Conservation (phyloP, 306 rosid genomes). For the Lagenaria siceraria region DNA sequence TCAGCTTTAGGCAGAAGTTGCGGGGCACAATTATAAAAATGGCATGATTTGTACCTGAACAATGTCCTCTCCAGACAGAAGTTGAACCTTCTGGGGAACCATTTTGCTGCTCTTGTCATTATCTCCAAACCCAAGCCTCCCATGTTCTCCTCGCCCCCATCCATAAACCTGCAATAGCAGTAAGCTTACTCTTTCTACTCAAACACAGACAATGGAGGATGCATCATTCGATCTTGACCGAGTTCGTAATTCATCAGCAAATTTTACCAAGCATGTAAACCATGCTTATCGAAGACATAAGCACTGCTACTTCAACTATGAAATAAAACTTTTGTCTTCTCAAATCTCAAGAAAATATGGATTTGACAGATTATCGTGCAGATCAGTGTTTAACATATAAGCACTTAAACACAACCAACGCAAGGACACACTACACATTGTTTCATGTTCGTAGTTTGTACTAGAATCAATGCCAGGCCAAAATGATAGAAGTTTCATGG, state of each 20-base stretch:
- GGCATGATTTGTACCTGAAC: constrained; percentile 50
- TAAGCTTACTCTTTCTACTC: constrained; percentile 2
- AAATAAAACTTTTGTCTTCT: not conserved
- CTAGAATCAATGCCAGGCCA: not conserved
- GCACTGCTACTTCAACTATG: not conserved
- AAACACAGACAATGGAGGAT: not conserved
- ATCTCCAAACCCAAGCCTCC: constrained; percentile 97
- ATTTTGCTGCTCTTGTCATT: constrained; percentile 98
- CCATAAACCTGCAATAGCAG: constrained; percentile 74
- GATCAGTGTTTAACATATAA: not conserved
- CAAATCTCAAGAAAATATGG: not conserved
- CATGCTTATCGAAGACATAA: not conserved
- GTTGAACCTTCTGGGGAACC: constrained; percentile 91
- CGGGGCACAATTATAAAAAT: not conserved
- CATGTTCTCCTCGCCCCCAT: constrained; percentile 99
- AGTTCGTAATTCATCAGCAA: not conserved
- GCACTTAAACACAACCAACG: not conserved
- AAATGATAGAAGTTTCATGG: not conserved
- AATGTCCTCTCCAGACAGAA: constrained; percentile 78
- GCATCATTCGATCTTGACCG: not conserved
- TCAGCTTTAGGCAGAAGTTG: not conserved
- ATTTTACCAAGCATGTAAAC: not conserved
- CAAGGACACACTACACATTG: not conserved
- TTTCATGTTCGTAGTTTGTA: not conserved
- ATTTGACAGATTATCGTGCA: not conserved